A percentile compares a stretch with the other conserved stretches of the same genome.
Evolutionary conservation across 1,284 basidiomycete species (phyloP).

Genomic region (Cerrena zonata): DNA sequence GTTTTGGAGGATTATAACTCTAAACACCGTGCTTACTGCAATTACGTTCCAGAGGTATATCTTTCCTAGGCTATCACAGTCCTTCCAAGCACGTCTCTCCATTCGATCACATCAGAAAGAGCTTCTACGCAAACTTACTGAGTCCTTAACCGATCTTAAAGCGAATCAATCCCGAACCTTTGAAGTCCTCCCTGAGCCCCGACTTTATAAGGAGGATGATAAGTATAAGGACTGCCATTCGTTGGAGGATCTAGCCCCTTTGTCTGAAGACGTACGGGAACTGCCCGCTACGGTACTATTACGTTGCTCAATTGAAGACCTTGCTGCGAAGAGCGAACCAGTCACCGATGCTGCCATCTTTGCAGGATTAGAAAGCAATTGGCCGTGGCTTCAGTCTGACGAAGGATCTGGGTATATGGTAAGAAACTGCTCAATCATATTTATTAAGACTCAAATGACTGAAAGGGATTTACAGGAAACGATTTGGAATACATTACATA

Average conservation of each 20-base stretch:
- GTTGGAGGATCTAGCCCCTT: conserved; percentile 41
- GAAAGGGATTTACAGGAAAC: conserved; percentile 35
- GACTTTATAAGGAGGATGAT: conserved; percentile 43
- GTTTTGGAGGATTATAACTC: conserved; percentile 3
- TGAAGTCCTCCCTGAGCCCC: conserved; percentile 48
- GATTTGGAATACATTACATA: conserved; percentile 57
- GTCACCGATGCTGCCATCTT: conserved; percentile 58
- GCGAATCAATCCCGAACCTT: conserved; percentile 48
- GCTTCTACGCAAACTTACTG: conserved; percentile 47
- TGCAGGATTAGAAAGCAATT: conserved; percentile 44
- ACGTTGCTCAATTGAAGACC: conserved; percentile 54
- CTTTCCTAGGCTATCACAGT: conserved; percentile 56
- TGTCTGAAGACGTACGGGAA: conserved; percentile 28
- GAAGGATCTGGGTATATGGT: conserved; percentile 52
- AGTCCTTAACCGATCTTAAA: conserved; percentile 48
- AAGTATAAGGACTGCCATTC: conserved; percentile 41
- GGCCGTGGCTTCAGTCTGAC: conserved; percentile 50
- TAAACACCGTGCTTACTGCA: neutral
- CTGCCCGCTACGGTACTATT: conserved; percentile 51
- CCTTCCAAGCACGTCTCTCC: conserved; percentile 53
- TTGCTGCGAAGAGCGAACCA: conserved; percentile 36
- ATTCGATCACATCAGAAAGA: conserved; percentile 53
- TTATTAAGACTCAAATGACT: neutral
- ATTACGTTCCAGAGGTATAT: conserved; percentile 48
- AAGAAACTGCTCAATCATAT: conserved; percentile 10